Evolutionary conservation across 2,329 filamentous ascomycete genomes (phyloP), one percentile per base, ranked within the genome.

Genomic region (Fusarium sp.): DNA sequence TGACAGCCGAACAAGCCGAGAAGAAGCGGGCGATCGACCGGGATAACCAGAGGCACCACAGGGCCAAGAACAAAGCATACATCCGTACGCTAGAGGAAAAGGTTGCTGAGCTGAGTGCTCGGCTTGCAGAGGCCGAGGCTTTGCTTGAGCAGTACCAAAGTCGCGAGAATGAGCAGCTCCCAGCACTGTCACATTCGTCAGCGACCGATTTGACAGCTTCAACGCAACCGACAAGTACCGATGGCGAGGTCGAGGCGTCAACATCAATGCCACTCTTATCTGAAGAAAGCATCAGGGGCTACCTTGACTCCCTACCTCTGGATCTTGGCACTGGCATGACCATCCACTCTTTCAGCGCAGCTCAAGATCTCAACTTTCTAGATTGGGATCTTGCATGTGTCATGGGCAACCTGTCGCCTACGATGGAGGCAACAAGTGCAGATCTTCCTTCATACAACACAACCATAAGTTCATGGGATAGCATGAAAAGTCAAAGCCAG

Each of bases 1-100:
- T 60, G 36, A 44, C 57, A 4, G n/a, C 38, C 27, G 57, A 60
- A 38, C 24, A 60, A 38, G 57, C 24, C 20, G 57, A 60, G 7
- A 60, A 60, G 57, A 60, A 60, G 36, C 24, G 57, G 14, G 38
- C 57, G 24, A 60, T 60, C 24, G 57, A 60, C 17, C 36, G 57
- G 17, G 57, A 60, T 22, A 60, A 60, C 29, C 57, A 60, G 27
- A 44, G 57, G 6, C 40, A 60, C n/a, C 57, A 60, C 6, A 20
- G 57, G 27, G 57, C 57, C 27, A 60, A 60, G 38, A 60, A 33
- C n/a, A 60, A 60, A 20, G 57, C 57, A 2, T 60, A 46, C 29
- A 44, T 60, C 9, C 57, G 57, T 5, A 44, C 57, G 0, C 27
- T 60, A 2, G 57, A 60, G n/a, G 36, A 46, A 0, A 60, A 60